Evolutionary conservation across 2,329 filamentous ascomycete genomes (phyloP).

Genomic region (Xylariaceae sp.): DNA sequence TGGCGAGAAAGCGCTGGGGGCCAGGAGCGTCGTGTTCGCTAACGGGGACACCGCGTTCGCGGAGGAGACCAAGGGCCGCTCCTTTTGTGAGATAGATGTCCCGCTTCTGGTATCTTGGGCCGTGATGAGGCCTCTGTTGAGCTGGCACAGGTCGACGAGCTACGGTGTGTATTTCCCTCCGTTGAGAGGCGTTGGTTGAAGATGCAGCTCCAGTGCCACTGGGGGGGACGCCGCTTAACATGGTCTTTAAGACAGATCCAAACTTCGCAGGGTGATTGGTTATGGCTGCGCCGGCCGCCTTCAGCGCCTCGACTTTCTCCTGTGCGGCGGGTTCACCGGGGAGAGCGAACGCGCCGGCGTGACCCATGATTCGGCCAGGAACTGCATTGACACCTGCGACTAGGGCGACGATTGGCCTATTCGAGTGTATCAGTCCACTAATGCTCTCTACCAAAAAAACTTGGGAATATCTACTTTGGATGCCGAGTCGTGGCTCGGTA

Average conservation of each 20-base stretch:
- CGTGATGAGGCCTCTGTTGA: conserved; percentile 4
- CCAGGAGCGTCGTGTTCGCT: conserved; percentile 38
- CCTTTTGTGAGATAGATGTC: conserved; percentile 58
- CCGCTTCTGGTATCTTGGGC: conserved; percentile 44
- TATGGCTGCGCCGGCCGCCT: conserved; percentile 67
- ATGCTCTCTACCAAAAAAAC: no score
- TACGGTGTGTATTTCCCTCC: conserved; percentile 55
- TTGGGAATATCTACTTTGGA: conserved; percentile 61
- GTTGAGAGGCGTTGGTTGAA: conserved; percentile 42
- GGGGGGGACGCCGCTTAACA: conserved; percentile 48
- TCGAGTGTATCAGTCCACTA: conserved; percentile 5
- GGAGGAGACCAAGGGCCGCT: conserved; percentile 59
- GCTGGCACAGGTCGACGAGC: conserved; percentile 34
- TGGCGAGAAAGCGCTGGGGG: conserved; percentile 56
- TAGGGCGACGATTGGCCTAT: conserved; percentile 71
- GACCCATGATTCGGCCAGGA: conserved; percentile 72
- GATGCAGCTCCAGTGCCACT: conserved; percentile 7
- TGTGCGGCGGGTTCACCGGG: conserved; percentile 66
- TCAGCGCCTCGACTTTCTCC: conserved; percentile 69
- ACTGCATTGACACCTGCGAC: conserved; percentile 69
- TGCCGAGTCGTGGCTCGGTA: conserved; percentile 60
- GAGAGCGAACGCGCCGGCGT: conserved; percentile 73
- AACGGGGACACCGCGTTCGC: conserved; percentile 50
- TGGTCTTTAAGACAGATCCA: conserved; percentile 65
- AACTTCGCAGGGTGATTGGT: conserved; percentile 78